Evolutionary conservation across 176 grass and related monocot genomes (phyloP).

Genomic region (Zoysia japonica): DNA sequence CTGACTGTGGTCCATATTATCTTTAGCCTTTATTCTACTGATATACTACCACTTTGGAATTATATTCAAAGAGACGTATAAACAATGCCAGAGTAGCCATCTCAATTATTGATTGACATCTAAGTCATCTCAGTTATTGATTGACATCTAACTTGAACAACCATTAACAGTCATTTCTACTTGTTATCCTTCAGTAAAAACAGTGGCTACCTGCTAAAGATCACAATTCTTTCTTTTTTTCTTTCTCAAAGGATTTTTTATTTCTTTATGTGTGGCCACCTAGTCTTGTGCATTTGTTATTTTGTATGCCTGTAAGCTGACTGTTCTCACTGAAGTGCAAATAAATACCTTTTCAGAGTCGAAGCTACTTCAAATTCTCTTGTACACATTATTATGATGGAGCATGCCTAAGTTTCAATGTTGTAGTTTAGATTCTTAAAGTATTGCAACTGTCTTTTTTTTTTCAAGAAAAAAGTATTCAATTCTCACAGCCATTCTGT

Average conservation of each 20-base stretch:
- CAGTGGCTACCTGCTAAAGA: neutral
- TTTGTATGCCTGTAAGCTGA: conserved; percentile 17
- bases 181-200: conserved; percentile 1
- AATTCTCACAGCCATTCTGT: neutral
- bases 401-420: conserved; percentile 15
- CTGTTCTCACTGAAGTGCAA: conserved; percentile 10
- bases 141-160: neutral
- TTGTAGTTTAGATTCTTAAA: conserved; percentile 17
- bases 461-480: neutral
- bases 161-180: conserved; percentile 11
- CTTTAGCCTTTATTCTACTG: conserved; percentile 6
- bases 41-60: conserved; percentile 11
- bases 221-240: conserved; percentile 16
- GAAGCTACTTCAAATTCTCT: conserved; percentile 19
- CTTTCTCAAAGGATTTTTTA: neutral
- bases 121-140: neutral
- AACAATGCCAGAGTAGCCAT: neutral
- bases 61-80: conserved; percentile 18
- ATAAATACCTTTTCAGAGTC: neutral
- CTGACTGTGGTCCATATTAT: conserved; percentile 8
- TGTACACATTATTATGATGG: neutral
- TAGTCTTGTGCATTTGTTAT: neutral
- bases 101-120: conserved; percentile 22
- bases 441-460: neutral
- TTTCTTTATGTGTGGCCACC: neutral